phyloP scores from a whole-genome alignment of 2,329 filamentous ascomycete species.

The Nemania sp. region DNA sequence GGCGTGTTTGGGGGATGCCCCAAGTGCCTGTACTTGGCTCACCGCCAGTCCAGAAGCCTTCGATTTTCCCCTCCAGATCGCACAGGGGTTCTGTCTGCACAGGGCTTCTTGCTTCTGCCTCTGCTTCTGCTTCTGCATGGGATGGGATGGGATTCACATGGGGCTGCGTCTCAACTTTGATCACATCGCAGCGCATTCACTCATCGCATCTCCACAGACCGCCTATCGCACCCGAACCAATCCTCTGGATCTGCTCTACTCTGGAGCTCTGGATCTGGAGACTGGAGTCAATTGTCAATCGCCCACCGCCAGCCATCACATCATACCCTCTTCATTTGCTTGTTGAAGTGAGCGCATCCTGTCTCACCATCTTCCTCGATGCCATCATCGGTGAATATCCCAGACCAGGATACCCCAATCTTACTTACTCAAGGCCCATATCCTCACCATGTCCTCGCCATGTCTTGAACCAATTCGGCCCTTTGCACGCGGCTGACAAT shows the following conservation, averaged over 20 bases:
- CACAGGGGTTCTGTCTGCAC: constrained; percentile 28
- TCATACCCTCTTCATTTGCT: constrained; percentile 34
- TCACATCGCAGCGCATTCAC: constrained; percentile 36
- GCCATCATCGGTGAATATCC: constrained; percentile 39
- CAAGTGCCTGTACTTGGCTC: constrained; percentile 35
- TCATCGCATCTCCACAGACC: constrained; percentile 39
- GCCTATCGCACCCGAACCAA: constrained; percentile 41
- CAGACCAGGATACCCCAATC: constrained; percentile 32
- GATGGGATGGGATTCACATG: constrained; percentile 37
- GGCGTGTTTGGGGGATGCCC: background rate
- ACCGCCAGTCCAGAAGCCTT: constrained; percentile 42
- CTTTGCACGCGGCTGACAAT: constrained; percentile 36
- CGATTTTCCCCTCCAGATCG: constrained; percentile 39
- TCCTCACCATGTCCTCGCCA: constrained; percentile 1
- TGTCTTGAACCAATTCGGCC: constrained; percentile 33
- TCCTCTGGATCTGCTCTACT: constrained; percentile 33
- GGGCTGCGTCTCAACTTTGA: constrained; percentile 35
- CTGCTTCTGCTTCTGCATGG: constrained; percentile 19
- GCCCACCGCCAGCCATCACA: constrained; percentile 37
- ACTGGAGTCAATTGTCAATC: too few species aligned
- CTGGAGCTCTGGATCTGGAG: too few species aligned
- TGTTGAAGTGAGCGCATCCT: constrained; percentile 40
- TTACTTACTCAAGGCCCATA: constrained; percentile 27
- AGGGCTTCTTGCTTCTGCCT: too few species aligned
- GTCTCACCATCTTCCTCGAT: constrained; percentile 31